These are phyloP conservation scores for Candida saitoana DNA, from an alignment of 805 yeast species.

Conservation along the genomic window DNA sequence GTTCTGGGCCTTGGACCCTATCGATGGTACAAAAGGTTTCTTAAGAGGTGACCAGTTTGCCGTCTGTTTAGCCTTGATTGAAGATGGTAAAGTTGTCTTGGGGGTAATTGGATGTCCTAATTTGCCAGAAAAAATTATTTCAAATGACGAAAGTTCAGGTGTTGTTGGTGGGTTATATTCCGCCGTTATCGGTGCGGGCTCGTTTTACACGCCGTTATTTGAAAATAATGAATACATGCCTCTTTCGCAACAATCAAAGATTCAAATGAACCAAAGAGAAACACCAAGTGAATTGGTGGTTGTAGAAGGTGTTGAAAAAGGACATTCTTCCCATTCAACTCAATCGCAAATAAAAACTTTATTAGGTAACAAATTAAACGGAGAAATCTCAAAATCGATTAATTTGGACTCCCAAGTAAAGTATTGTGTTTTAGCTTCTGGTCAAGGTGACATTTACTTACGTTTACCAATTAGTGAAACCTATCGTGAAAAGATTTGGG, in stretches of 20 bases:
- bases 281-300: slow-evolving; percentile 54
- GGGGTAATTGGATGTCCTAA: slow-evolving; percentile 98
- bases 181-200: slow-evolving; percentile 65
- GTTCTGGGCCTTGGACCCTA: slow-evolving; percentile 97
- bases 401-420: slow-evolving; percentile 95
- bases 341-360: slow-evolving; percentile 69
- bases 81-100: slow-evolving; percentile 75
- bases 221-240: slow-evolving; percentile 29
- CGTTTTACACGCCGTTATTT: slow-evolving; percentile 50
- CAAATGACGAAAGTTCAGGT: slow-evolving; percentile 32
- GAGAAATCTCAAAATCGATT: slow-evolving; percentile 58
- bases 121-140: slow-evolving; percentile 50
- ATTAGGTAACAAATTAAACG: slow-evolving; percentile 45
- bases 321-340: slow-evolving; percentile 87
- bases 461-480: slow-evolving; percentile 74
- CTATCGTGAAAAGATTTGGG: slow-evolving; percentile 96
- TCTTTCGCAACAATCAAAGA: slow-evolving; percentile 29
- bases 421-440: slow-evolving; percentile 85
- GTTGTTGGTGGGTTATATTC: slow-evolving; percentile 68
- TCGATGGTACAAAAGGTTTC: slow-evolving; percentile 96
- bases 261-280: slow-evolving; percentile 50
- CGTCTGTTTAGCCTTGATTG: slow-evolving; percentile 86
- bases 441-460: slow-evolving; percentile 88
- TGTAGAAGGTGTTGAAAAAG: slow-evolving; percentile 92
- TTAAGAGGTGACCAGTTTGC: slow-evolving; percentile 96